These are phyloP conservation scores for Colletotrichum nymphaeae DNA, from an alignment of 2,329 filamentous ascomycete genomes.

Conservation along the genomic window DNA sequence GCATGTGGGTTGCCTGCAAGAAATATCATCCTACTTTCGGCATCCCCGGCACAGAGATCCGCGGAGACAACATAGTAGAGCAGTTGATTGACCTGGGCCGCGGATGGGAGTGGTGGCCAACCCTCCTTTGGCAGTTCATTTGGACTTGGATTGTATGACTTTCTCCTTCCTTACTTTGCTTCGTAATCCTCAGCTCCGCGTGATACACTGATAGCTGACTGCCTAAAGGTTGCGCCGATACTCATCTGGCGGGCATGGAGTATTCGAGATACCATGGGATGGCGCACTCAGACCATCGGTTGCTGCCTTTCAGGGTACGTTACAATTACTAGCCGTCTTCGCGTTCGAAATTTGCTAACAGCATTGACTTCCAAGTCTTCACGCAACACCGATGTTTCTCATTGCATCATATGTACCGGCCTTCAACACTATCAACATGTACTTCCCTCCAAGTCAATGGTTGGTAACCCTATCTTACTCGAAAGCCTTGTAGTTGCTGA, in stretches of 20 bases:
- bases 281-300: slow-evolving; percentile 65
- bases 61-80: slow-evolving; percentile 48
- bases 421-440: slow-evolving; percentile 56
- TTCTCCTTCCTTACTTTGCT: too few relatives aligned
- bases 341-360: slow-evolving; percentile 4
- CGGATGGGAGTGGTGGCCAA: slow-evolving; percentile 72
- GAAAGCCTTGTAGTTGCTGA: slow-evolving; percentile 37
- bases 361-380: slow-evolving; percentile 51
- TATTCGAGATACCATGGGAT: slow-evolving; percentile 68
- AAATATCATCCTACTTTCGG: slow-evolving; percentile 68
- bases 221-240: slow-evolving; percentile 56
- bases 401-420: slow-evolving; percentile 55
- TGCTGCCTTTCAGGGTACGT: slow-evolving; percentile 46
- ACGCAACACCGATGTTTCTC: slow-evolving; percentile 68
- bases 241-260: slow-evolving; percentile 63
- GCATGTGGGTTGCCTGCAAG: slow-evolving; percentile 66
- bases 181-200: too few relatives aligned
- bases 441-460: slow-evolving; percentile 65
- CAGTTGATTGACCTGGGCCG: slow-evolving; percentile 53
- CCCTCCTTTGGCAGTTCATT: slow-evolving; percentile 64
- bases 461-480: slow-evolving; percentile 40
- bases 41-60: slow-evolving; percentile 49
- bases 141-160: slow-evolving; percentile 60
- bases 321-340: too few relatives aligned
- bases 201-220: not conserved